Base-by-base conservation (phyloP, 495 filamentous ascomycete species). In the Pseudevernia furfuracea region DNA sequence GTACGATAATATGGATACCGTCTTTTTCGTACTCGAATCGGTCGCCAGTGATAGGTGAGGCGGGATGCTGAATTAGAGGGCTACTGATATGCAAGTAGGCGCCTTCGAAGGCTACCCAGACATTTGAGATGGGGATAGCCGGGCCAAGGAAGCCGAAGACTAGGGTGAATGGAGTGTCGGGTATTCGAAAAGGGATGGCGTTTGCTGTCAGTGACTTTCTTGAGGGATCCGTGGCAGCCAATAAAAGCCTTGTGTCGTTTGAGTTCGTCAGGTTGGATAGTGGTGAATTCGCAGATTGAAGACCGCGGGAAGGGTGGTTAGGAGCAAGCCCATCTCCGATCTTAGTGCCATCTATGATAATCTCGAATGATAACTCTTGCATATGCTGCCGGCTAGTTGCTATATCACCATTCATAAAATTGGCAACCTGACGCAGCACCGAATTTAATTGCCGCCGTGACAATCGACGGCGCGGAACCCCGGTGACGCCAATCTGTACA, bases 41-140 rank as follows among this genome's bases (percentile, higher is more conserved):
- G 14, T 32, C 30, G 52, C 17, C 7, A 34, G 52, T 28, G 7
- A 55, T 55, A 9, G 52, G 52, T 30, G 30, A 32, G 17, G 28
- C 14, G 52, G 52, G 52, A 34, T 55, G 28, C 17, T 34, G 52
- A n/a, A 2, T 17, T 21, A 55, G 30, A 21, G 30, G 30, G 15
- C 30, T 8, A 34, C 34, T 0, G 17, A 55, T 55, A 15, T 55
- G 15, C 30, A 3, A 19, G 30, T 36, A 30, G 14, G 30, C 52
- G 28, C 52, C 30, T 34, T 55, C 52, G 30, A 55, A 55, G 52
- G 52, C 52, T 55, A 30, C 52, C 52, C 14, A 55, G 52, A 55
- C 52, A 1, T 21, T 6, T 11, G 30, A 34, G 52, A n/a, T 21
- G 2, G 52, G 52, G 15, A 55, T 55, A 3, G 30, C 28, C 17